Percentiles rank a stretch among this genome's conserved stretches.
phyloP scores from a whole-genome alignment of 257 asterid genomes.

The Ophiorrhiza pumila region DNA sequence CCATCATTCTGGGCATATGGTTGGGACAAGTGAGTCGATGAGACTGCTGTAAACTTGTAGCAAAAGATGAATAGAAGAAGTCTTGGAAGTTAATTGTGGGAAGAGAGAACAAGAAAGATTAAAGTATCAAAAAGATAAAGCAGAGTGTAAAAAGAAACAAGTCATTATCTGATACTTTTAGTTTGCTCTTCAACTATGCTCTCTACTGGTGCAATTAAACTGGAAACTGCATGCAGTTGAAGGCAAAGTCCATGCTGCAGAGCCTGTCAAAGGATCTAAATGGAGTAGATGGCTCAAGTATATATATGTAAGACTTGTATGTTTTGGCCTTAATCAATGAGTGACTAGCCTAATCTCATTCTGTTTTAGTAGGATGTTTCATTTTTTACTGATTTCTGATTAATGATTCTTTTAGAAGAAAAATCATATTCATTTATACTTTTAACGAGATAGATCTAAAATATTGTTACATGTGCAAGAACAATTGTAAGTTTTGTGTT shows the following conservation, averaged over 20 bases:
- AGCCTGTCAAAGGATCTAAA: slow-evolving; percentile 51
- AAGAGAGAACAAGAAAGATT: background rate
- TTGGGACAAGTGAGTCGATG: background rate
- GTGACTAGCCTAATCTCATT: background rate
- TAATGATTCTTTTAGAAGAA: slow-evolving; percentile 2
- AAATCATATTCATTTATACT: background rate
- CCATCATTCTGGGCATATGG: background rate
- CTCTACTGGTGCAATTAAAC: background rate
- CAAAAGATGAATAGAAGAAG: no score
- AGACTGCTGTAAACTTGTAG: background rate
- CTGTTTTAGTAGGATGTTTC: background rate
- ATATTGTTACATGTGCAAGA: background rate
- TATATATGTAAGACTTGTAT: slow-evolving; percentile 61
- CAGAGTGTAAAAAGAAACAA: background rate
- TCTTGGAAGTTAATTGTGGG: background rate
- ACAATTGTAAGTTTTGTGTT: background rate
- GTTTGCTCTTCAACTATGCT: background rate
- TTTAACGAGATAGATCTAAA: background rate
- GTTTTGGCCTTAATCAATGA: slow-evolving; percentile 9
- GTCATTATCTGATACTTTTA: background rate
- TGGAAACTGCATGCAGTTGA: slow-evolving; percentile 52
- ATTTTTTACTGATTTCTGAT: background rate
- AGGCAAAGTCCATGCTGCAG: slow-evolving; percentile 65
- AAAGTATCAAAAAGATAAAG: background rate
- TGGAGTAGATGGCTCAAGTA: slow-evolving; percentile 79